phyloP scores from a whole-genome alignment of 1,139 yeast genomes.

The Magnusiomyces paraingens region DNA sequence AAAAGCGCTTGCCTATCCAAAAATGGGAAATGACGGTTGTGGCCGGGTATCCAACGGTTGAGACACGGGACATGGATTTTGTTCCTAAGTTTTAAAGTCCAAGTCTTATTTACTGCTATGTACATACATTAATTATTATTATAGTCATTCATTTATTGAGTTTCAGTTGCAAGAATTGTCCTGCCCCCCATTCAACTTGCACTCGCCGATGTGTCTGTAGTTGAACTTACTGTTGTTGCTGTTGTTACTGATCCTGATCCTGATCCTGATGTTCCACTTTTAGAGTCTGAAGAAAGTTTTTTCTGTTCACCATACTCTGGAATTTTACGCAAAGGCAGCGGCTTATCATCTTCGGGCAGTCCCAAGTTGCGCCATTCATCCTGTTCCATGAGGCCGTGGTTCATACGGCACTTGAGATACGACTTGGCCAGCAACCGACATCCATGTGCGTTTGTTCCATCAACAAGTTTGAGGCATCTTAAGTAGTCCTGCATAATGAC shows the following conservation, averaged over 20 bases:
- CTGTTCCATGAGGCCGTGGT: slow-evolving; percentile 73
- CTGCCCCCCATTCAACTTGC: too few species aligned
- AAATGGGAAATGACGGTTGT: neutral
- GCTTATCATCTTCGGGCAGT: slow-evolving; percentile 54
- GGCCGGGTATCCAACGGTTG: neutral
- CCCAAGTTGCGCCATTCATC: slow-evolving; percentile 83
- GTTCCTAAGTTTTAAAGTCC: neutral
- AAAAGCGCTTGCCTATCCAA: neutral
- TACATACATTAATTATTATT: too few species aligned
- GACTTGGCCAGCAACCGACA: slow-evolving; percentile 78
- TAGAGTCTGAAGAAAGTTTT: neutral
- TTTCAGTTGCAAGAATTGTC: too few species aligned
- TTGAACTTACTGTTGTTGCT: too few species aligned
- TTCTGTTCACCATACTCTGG: neutral
- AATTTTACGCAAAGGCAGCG: slow-evolving; percentile 7
- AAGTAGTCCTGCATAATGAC: slow-evolving; percentile 68
- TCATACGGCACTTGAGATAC: slow-evolving; percentile 86
- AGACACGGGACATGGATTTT: neutral
- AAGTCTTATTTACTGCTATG: too few species aligned
- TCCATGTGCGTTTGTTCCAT: slow-evolving; percentile 81
- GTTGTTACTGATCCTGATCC: neutral
- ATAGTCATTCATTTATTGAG: too few species aligned
- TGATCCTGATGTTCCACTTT: neutral
- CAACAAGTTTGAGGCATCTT: slow-evolving; percentile 68
- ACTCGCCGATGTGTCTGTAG: too few species aligned